These are phyloP conservation scores for Apophysomyces elegans DNA, from an alignment of 371 early-diverging fungal species.

Conservation along the genomic window DNA sequence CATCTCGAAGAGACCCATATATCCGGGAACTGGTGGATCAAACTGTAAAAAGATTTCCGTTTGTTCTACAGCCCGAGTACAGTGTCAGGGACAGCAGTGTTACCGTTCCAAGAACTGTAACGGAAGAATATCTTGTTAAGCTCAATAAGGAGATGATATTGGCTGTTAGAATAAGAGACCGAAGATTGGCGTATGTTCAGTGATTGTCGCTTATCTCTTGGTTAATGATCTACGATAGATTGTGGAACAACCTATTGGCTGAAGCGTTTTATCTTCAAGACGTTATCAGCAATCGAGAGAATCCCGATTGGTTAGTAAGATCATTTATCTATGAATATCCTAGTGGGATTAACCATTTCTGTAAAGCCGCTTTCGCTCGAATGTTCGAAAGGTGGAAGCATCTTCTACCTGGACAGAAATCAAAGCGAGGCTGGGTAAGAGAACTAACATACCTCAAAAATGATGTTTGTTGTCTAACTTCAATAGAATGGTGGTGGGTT, in stretches of 20 bases:
- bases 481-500: slow-evolving; percentile 85
- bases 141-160: slow-evolving; percentile 58
- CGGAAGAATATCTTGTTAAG: slow-evolving; percentile 63
- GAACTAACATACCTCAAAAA: neutral
- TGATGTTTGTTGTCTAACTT: neutral
- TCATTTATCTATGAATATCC: neutral
- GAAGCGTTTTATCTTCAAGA: slow-evolving; percentile 79
- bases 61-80: slow-evolving; percentile 38
- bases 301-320: slow-evolving; percentile 54
- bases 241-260: slow-evolving; percentile 66
- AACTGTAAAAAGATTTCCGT: slow-evolving; percentile 56
- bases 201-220: neutral
- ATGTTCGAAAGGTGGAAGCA: slow-evolving; percentile 33
- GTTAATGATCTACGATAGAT: slow-evolving; percentile 32
- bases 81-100: slow-evolving; percentile 34
- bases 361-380: slow-evolving; percentile 55
- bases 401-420: slow-evolving; percentile 17
- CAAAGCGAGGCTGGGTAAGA: slow-evolving; percentile 22
- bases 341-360: neutral
- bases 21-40: slow-evolving; percentile 59
- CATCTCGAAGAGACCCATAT: slow-evolving; percentile 35
- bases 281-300: slow-evolving; percentile 66
- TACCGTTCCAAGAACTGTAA: slow-evolving; percentile 46
- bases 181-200: slow-evolving; percentile 67
- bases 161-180: slow-evolving; percentile 61